Base-by-base conservation (phyloP, 495 filamentous ascomycete species). In the Durotheca rogersii region DNA sequence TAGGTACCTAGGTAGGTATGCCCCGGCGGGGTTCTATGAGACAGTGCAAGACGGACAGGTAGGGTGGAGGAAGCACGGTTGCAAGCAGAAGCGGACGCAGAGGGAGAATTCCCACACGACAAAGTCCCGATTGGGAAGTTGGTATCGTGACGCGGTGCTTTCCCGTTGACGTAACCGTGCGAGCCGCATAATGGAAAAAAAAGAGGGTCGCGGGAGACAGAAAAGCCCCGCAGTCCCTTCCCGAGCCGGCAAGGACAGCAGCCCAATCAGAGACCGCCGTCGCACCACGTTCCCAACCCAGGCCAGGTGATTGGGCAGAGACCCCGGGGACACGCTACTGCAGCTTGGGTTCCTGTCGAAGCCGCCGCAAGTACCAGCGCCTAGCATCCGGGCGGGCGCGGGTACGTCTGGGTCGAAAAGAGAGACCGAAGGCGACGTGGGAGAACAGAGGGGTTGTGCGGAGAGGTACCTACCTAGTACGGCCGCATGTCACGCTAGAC, bases 261-360 rank as follows among this genome's bases (percentile, higher is more conserved):
- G 27, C 5, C 57, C 51, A 60, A 60, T 60, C 35, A 55, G 29
- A 45, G 14, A n/a, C 7, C 9, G 12, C 15, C 41, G 48, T 44
- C 44, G 15, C 21, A 56, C 6, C 57, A 60, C 57, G 57, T 60
- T 60, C 54, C 30, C 19, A 18, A 15, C 41, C 19, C 51, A 31
- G 36, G 18, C 45, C 50, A 53, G 50, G 51, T 59, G 56, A 59
- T 59, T 59, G 45, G 56, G 50, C 41, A 59, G 36, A 54, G 37
- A n/a, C 21, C 56, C 56, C 46, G 53, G 56, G 14, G 11, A 20
- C 19, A 21, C 29, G 30, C 50, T 54, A 50, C 14, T 23, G 7
- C 32, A 27, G 44, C 29, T 32, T n/a, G n/a, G 32, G 23, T 37
- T 40, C 20, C 30, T 44, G 7, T 15, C 54, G 33, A 21, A 27